Base-by-base conservation (phyloP, 306 rosid genomes). In the Corylus heterophylla region DNA sequence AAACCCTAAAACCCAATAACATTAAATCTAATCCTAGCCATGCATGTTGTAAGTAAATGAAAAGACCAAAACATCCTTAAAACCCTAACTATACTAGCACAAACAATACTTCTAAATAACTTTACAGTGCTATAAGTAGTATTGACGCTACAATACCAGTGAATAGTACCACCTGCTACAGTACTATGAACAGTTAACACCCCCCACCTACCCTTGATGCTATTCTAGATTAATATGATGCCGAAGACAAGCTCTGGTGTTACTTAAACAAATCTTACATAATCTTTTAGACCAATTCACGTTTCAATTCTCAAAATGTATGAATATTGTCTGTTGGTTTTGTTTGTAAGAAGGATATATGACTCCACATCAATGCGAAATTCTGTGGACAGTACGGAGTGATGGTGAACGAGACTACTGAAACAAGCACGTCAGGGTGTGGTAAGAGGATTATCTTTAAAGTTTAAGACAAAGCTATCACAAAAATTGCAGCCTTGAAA, bases 381-480 rank as follows among this genome's bases (percentile, higher is more conserved):
- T 91, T 94, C 87, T 91, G 89, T 94, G 91, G 86, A 86, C 98
- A 92, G 98, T 89, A 92, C 83, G 98, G 98, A 88, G 98, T 95
- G 73, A 82, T 92, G 97, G 94, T 89, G 96, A 81, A 89, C 85
- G 98, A 95, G 92, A 95, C 96, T 86, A 95, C 98, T 70, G 98
- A 92, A 90, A 93, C 96, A 82, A 92, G 98, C 88, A 91, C 98
- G 89, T 95, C 98, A 54, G 98, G 98, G 83, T 95, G 98, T 89
- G 98, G 98, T 95, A 93, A 95, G 96, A 86, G 83, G 88, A 75
- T 86, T 85, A 86, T 88, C 76, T 83, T 86, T 83, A 85, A 72
- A 55, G 77, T 85, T 82, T 79, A 83, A 83, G 81, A 86, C 16
- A 84, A 82, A 82, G 81, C 52, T 74, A 72, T 74, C 48, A 51